Conservation (phyloP, 768 basidiomycete species). For the Lepiota brunneoincarnata region DNA sequence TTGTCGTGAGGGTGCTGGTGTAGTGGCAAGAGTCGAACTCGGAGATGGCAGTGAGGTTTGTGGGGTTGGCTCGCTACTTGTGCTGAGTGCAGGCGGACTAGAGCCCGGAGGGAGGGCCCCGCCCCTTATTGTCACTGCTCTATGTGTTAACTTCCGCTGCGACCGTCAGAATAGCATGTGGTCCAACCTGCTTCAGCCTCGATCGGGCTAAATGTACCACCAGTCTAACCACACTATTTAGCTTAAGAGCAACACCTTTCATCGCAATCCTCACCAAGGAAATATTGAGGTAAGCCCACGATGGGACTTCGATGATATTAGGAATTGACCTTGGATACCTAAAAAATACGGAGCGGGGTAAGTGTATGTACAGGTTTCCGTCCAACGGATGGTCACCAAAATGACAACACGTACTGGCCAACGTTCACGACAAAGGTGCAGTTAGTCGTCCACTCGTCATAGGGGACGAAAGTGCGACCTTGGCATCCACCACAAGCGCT, state of each 20-base stretch:
- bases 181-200: constrained; percentile 27
- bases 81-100: not conserved
- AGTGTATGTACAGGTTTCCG: not conserved
- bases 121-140: not conserved
- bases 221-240: constrained; percentile 23
- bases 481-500: constrained; percentile 65
- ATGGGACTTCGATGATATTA: constrained; percentile 39
- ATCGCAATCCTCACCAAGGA: constrained; percentile 31
- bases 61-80: not conserved
- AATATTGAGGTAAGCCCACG: constrained; percentile 59
- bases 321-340: constrained; percentile 50
- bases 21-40: constrained; percentile 15
- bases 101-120: not conserved
- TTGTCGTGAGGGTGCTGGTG: not conserved
- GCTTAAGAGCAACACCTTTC: not conserved
- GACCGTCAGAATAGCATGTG: no score
- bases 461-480: constrained; percentile 36
- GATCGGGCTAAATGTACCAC: constrained; percentile 31
- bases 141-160: not conserved
- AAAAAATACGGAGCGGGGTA: not conserved
- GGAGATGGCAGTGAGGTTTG: constrained; percentile 9
- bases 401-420: not conserved
- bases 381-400: not conserved
- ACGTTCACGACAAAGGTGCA: constrained; percentile 30
- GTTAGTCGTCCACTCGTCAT: constrained; percentile 33